Evolutionary conservation across 441 rosid genomes (phyloP), one percentile per base, ranked within the genome.

Genomic region (Gossypium schwendimanii): DNA sequence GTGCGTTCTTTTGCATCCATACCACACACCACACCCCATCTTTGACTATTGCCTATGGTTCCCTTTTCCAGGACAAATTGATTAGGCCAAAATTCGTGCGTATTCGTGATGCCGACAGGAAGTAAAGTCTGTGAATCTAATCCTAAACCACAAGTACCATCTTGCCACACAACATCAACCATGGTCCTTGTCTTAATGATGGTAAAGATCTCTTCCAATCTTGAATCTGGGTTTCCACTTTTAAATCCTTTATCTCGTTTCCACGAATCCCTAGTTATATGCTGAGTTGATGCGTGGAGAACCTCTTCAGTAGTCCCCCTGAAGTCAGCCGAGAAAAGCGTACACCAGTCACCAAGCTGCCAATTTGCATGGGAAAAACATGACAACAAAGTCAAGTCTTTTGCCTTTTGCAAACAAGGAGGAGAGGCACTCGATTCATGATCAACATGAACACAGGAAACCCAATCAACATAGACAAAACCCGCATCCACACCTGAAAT

Each of bases 331-430:
- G 72, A 55, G 26, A 84, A 82, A 79, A 91, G 91, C 60, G 84
- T 72, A 63, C 98, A 95, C 97, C 92, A 92, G 82, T 95, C 99
- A 76, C 98, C 98, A 47, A 87, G 84, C 80, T 91, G 98, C 99
- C 98, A 95, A 77, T 69, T 87, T 72, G 87, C 96, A 80, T 95
- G 89, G 61, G 83, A 75, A 80, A 88, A 89, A 60, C 86, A 87
- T 11, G 92, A 84, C 82, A 95, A 75, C 76, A 89, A 75, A 55
- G 85, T 86, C 77, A 94, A 74, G 76, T 75, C 79, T 77, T 85
- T 81, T 12, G 86, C 86, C 54, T 85, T 81, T 66, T 87, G 96
- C 74, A 86, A 7, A 72, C 74, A 78, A 53, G 98, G 98, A 44
- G 84, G 72, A 73, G 85, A 75, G 44, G 71, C 72, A 78, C 73